Base-by-base conservation (phyloP, 192 early-diverging fungal genomes). In the Kappamyces sp. region DNA sequence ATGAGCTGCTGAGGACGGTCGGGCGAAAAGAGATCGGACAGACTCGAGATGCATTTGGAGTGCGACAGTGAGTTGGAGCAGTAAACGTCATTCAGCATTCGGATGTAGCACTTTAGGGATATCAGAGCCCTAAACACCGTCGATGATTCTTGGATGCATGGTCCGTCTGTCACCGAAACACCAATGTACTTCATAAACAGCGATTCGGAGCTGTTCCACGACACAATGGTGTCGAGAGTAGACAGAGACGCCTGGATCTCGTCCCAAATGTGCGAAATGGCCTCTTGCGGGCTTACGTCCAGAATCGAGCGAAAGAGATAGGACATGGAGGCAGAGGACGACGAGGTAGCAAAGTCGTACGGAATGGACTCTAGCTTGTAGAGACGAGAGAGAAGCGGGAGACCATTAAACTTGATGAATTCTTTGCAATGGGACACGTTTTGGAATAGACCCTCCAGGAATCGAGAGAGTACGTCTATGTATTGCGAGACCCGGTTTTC, bases 371-470 rank as follows among this genome's bases (percentile, higher is more conserved):
- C 86, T 9, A 90, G 71, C 0, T 70, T 66, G 54, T 82, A 87
- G 32, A 87, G 80, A 40, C 77, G 59, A 31, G 90, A 54, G 10
- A 94, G 58, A 6, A 84, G 62, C 13, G 83, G 70, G 4, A 86
- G 64, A 4, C 88, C 88, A n/a, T 74, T 71, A 12, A 71, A 61
- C 34, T 82, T 75, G 15, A 89, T 70, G 55, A 92, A 87, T 35
- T 90, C 92, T 40, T 77, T 76, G n/a, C 76, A 80, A 63, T 90
- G 89, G 5, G 76, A 57, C 15, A 74, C 68, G 60, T 87, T 90
- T 53, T 90, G 88, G 63, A 94, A 91, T 35, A 91, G 72, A 4
- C 90, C 90, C 55, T 94, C 90, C 40, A 92, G 73, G 61, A 94
- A 91, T 63, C 78, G 69, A 10, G 84, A 76, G 12, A 78, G 66